Conservation (phyloP, 495 filamentous ascomycete genomes). For the Apodospora peruviana region DNA sequence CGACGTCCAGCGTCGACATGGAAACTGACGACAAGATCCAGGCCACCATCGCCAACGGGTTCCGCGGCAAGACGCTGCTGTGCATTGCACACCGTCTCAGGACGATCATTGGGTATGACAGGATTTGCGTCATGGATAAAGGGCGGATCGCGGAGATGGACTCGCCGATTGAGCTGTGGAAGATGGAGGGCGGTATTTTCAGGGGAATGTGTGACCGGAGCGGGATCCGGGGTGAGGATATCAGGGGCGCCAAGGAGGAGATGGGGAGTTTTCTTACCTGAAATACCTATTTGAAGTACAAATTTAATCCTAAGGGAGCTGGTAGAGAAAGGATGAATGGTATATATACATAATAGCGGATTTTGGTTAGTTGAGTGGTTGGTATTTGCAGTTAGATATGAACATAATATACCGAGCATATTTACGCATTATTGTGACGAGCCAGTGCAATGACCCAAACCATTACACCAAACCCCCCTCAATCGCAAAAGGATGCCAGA, state of each 20-base stretch:
- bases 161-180: slow-evolving; percentile 64
- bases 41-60: slow-evolving; percentile 77
- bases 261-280: too few species aligned
- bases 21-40: slow-evolving; percentile 97
- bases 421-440: too few species aligned
- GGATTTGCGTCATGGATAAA: slow-evolving; percentile 92
- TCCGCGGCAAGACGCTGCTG: slow-evolving; percentile 81
- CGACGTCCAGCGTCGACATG: slow-evolving; percentile 88
- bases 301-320: too few species aligned
- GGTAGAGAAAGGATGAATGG: too few species aligned
- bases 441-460: too few species aligned
- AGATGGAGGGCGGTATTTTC: slow-evolving; percentile 63
- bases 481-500: too few species aligned
- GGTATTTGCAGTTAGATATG: too few species aligned
- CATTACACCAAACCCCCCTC: too few species aligned
- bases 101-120: slow-evolving; percentile 90
- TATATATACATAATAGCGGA: too few species aligned
- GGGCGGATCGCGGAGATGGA: slow-evolving; percentile 83
- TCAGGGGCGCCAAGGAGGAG: slow-evolving; percentile 31
- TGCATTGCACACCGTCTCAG: slow-evolving; percentile 93
- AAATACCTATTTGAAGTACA: too few species aligned
- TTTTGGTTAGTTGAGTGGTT: too few species aligned
- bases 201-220: slow-evolving; percentile 88
- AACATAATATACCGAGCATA: too few species aligned
- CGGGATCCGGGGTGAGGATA: slow-evolving; percentile 75